These are phyloP conservation scores for Aechmea fasciata DNA, from an alignment of 176 grass and related monocot genomes.

Conservation along the genomic window DNA sequence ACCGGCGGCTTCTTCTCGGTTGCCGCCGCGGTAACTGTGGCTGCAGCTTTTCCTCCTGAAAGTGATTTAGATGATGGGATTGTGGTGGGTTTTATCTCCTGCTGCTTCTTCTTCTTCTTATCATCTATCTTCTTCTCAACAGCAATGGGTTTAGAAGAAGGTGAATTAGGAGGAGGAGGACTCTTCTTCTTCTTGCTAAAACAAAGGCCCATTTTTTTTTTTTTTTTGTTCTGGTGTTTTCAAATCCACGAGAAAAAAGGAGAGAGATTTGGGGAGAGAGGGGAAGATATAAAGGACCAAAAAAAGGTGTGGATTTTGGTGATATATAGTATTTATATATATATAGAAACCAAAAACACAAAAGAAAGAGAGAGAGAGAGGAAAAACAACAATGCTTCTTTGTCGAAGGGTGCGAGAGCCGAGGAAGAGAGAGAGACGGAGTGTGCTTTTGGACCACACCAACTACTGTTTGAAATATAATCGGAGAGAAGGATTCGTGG, in stretches of 20 bases:
- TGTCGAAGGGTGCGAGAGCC: slow-evolving; percentile 8
- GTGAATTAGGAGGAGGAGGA: background rate
- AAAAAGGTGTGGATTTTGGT: slow-evolving; percentile 13
- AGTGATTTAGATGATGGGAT: background rate
- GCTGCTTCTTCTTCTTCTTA: background rate
- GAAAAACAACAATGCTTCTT: background rate
- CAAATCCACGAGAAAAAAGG: background rate
- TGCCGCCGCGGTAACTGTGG: background rate
- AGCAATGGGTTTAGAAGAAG: background rate
- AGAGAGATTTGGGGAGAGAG: background rate
- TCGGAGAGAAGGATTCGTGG: slow-evolving; percentile 2
- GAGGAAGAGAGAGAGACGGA: slow-evolving; percentile 7
- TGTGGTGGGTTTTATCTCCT: background rate
- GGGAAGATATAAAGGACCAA: slow-evolving; percentile 7
- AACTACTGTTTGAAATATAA: slow-evolving; percentile 23
- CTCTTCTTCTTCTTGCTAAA: slow-evolving; percentile 71
- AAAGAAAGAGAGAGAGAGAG: background rate
- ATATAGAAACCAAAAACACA: background rate
- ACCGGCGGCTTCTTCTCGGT: slow-evolving; percentile 60
- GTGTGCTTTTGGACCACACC: slow-evolving; percentile 2
- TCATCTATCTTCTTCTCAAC: background rate
- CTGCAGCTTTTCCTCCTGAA: slow-evolving; percentile 20
- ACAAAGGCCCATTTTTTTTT: slow-evolving; percentile 63
- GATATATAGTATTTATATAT: slow-evolving; percentile 20
- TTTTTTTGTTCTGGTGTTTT: background rate